Base-by-base conservation (phyloP, 495 filamentous ascomycete species). In the Geopyxis carbonaria region DNA sequence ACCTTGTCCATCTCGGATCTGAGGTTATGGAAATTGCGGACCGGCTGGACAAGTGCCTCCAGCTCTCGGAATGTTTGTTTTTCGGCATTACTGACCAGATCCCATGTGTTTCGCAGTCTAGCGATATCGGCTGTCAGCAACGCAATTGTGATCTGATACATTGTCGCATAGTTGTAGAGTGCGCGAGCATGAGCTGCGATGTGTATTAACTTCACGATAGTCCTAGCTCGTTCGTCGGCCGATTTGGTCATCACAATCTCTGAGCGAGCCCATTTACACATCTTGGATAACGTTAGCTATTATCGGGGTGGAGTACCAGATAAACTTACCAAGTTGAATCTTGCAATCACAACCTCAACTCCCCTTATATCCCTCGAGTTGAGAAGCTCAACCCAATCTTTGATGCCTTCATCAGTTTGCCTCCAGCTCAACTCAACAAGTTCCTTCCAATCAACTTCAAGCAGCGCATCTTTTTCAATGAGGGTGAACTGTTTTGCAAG, bases 391-490 rank as follows among this genome's bases (percentile, higher is more conserved):
- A 93, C 83, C 91, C 91, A 99, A 43, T 78, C 75, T 33, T 70
- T 69, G 15, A 71, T 64, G 46, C 75, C 72, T 22, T 69, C 65
- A 7, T 67, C 64, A 30, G 56, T 53, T 37, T 80, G 75, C 38
- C 72, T 80, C 85, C 85, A 94, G 40, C 72, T 73, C 69, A 99
- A 79, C 22, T 94, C 83, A 37, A 99, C 84, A 32, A 99, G 65
- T 53, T 99, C 91, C 53, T 78, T 84, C 91, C 91, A 99, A 60
- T 94, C 86, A 37, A 99, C 78, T 51, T 95, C 91, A 47, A 85
- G 84, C 32, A 99, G 61, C 0, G 91, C 91, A 51, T 93, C 86
- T 62, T 91, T 91, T 57, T 99, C 91, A 38, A 99, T 80, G 29
- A 99, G 63, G 0, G 86, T 94, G 48, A 95, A 77, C 57, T 95